These are phyloP conservation scores for Nannochloris sp. DNA, from an alignment of 139 green algal genomes.

Conservation along the genomic window DNA sequence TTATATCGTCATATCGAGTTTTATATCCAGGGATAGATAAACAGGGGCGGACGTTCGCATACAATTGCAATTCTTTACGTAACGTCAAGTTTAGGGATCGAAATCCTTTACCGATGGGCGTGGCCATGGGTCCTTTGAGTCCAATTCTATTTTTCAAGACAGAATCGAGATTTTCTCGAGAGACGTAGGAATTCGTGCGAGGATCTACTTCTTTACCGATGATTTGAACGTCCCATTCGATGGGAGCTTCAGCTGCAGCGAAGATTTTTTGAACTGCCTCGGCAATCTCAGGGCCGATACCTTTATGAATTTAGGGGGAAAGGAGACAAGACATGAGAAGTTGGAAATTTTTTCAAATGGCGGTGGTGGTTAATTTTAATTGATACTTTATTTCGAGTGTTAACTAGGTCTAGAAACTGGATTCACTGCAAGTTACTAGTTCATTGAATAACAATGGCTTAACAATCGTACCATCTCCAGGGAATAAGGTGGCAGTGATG, in stretches of 20 bases:
- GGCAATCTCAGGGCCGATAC: constrained; percentile 91
- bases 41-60: constrained; percentile 95
- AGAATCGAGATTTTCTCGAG: constrained; percentile 88
- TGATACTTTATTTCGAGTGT: too few relatives aligned
- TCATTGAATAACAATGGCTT: not conserved
- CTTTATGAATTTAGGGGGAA: not conserved
- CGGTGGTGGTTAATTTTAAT: too few relatives aligned
- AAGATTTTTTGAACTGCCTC: constrained; percentile 76
- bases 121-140: constrained; percentile 95
- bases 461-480: constrained; percentile 29
- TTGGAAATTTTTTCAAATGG: not conserved
- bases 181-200: constrained; percentile 88
- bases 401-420: too few relatives aligned
- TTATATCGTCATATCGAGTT: constrained; percentile 89
- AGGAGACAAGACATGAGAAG: not conserved
- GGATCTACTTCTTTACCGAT: constrained; percentile 78
- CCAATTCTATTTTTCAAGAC: constrained; percentile 84
- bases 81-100: constrained; percentile 92
- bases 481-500: constrained; percentile 32
- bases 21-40: constrained; percentile 88
- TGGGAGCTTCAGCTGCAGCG: constrained; percentile 57
- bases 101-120: constrained; percentile 93
- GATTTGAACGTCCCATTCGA: constrained; percentile 88
- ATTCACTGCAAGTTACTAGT: too few relatives aligned
- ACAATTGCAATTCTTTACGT: constrained; percentile 92